Evolutionary conservation across 169 alveolate species (phyloP), one percentile per base, ranked within the genome.

Genomic region (Plasmodium knowlesi): DNA sequence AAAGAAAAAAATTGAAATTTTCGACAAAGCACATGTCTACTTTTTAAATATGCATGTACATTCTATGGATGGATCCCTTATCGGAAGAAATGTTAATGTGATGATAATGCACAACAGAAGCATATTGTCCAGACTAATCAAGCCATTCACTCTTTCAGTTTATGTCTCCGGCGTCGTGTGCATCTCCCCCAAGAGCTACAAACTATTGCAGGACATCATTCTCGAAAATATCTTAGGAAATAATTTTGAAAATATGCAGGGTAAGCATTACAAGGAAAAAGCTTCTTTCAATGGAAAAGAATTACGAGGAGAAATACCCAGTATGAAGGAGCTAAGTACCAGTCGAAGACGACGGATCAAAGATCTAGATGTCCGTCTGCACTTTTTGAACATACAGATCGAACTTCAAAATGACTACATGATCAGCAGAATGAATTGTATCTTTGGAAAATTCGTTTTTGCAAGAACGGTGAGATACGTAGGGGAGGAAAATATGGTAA

Each of bases 61-160:
- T 76, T 74, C 93, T 2, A 28, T 74, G 76, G 73, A 74, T 14
- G 57, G 32, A 25, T 34, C 25, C 25, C 12, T 5, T 0, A 34
- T 86, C 19, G 43, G 43, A 28, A 76, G 80, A 16, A 86, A 86
- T 76, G 28, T 73, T 6, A 74, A 86, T 41, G 1, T 86, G 6
- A 39, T 86, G 22, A 30, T 86, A n/a, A 39, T 32, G 14, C 80
- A 74, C 80, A 74, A 16, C 30, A 86, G 93, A 57, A 86, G 80
- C 70, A 16, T 86, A 2, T 28, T 86, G 37, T 86, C 57, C 9
- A 74, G 46, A 53, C 30, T 19, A 2, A 34, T 9, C 16, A 86
- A 76, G 4, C 19, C 43, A 4, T 67, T 86, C 39, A 28, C 50
- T 8, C 28, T 86, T 9, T 74, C 70, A 1, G 19, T 76, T 10